Base-by-base conservation (phyloP, 305 asterid genomes). In the Solanum hybrid region DNA sequence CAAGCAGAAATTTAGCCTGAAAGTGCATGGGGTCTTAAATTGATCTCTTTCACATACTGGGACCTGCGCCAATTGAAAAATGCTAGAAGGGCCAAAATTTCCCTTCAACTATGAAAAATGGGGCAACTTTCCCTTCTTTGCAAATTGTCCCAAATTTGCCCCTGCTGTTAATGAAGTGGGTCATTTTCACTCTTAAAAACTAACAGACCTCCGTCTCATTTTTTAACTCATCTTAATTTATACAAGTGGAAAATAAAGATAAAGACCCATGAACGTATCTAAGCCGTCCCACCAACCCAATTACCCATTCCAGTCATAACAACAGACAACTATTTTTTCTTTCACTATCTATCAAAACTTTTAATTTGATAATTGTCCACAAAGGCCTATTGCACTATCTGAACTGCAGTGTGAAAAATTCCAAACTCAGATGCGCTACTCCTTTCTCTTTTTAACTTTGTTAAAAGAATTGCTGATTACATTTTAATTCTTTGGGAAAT, bases 1-100 rank as follows among this genome's bases (percentile, higher is more conserved):
- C 77, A 32, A 85, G 75, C 22, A 85, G 45, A 85, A 85, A 57
- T 85, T 7, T 57, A 57, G 88, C 88, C 88, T 31, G 45, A 22
- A 85, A 85, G 41, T 10, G 13, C 65, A 20, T 85, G 17, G 34
- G 77, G 77, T 57, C 88, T 85, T 85, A 85, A 27, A 57, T 57
- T 85, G 77, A 32, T 85, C 77, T 85, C 41, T 57, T 85, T 85
- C 45, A 85, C 88, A 85, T 85, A 57, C n/a, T 45, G 72, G 37
- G 73, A 51, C 88, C 45, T 33, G 41, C 33, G 6, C 88, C 76
- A 84, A 41, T 26, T 31, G 75, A 45, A 45, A 81, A 31, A 17
- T 17, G 32, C 57, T 14, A 27, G 15, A 82, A 27, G 37, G 38
- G 27, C 36, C 72, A 39, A 82, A 41, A 41, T 81, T 82, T 36